Conservation (phyloP, 2,329 filamentous ascomycete species). For the Shiraia bambusicola region DNA sequence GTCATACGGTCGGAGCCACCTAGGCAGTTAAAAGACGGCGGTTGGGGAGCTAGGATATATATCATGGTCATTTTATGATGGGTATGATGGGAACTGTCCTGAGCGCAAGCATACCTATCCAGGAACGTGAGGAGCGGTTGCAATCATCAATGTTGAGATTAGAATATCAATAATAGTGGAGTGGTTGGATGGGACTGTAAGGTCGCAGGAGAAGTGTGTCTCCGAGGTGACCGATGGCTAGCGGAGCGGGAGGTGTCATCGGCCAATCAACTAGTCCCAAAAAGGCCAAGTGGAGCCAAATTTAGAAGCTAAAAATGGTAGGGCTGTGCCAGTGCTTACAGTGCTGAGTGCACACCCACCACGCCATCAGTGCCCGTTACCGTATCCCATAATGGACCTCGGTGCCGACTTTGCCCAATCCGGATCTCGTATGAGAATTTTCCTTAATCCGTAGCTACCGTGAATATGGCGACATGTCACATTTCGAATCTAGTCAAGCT, state of each 20-base stretch:
- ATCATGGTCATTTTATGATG: too few relatives aligned
- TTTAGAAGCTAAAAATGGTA: slow-evolving; percentile 18
- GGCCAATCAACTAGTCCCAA: slow-evolving; percentile 2
- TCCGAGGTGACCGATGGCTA: slow-evolving; percentile 5
- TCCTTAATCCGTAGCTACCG: too few relatives aligned
- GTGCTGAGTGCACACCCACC: slow-evolving; percentile 12
- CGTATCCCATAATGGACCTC: slow-evolving; percentile 35
- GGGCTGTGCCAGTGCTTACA: slow-evolving; percentile 21
- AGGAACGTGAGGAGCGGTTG: slow-evolving; percentile 10
- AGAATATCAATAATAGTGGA: slow-evolving; percentile 8
- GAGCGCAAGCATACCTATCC: slow-evolving; percentile 13
- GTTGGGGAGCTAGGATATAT: too few relatives aligned
- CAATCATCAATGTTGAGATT: too few relatives aligned
- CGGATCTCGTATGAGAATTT: slow-evolving; percentile 24
- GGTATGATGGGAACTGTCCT: too few relatives aligned
- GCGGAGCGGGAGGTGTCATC: slow-evolving; percentile 1
- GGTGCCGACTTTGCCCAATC: slow-evolving; percentile 15
- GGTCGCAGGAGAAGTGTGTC: slow-evolving; percentile 15
- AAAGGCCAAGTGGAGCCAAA: slow-evolving; percentile 10
- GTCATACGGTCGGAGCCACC: slow-evolving; percentile 1
- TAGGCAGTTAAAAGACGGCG: too few relatives aligned
- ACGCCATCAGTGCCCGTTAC: slow-evolving; percentile 33
- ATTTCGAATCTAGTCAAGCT: slow-evolving; percentile 28
- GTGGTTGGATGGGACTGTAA: slow-evolving; percentile 16
- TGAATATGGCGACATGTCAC: slow-evolving; percentile 32